phyloP scores from a whole-genome alignment of 768 basidiomycete genomes.

The Trametes punicea region DNA sequence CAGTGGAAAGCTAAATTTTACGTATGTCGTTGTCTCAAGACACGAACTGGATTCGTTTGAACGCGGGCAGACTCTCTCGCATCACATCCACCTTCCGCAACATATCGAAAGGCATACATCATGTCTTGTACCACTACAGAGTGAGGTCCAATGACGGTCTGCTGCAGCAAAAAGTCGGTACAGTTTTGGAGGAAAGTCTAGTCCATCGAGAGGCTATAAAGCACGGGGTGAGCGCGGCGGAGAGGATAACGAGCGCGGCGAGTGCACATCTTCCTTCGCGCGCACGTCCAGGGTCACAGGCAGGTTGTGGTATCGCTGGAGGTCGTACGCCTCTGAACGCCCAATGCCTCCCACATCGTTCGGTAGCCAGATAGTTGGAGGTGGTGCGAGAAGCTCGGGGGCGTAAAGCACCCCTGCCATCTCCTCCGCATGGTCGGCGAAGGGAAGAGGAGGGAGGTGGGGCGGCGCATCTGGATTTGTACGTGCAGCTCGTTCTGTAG shows the following conservation, averaged over 20 bases:
- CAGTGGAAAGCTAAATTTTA: not conserved
- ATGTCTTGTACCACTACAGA: conserved; percentile 2
- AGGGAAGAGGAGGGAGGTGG: conserved; percentile 62
- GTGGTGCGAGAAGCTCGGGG: conserved; percentile 73
- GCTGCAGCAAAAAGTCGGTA: not conserved
- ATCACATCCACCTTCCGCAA: not conserved
- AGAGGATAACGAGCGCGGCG: conserved; percentile 26
- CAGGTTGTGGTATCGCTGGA: conserved; percentile 71
- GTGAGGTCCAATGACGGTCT: not conserved
- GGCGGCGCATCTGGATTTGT: conserved; percentile 78
- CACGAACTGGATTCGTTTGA: not conserved
- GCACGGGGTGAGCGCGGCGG: not conserved
- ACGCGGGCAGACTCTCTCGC: not conserved
- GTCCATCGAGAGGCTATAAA: not conserved
- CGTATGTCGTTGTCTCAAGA: not conserved
- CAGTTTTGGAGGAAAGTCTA: not conserved
- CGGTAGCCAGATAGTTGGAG: conserved; percentile 82
- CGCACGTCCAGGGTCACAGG: conserved; percentile 68
- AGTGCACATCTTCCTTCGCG: conserved; percentile 48
- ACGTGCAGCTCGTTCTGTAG: conserved; percentile 73
- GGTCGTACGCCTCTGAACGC: conserved; percentile 69
- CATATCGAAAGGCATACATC: conserved; percentile 7
- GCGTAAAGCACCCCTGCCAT: conserved; percentile 79
- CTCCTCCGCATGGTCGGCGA: conserved; percentile 74
- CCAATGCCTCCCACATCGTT: conserved; percentile 74